A percentile compares a stretch with the other conserved stretches of the same genome.
These are phyloP conservation scores for Salvia sclarea DNA, from an alignment of 305 asterid species.

Conservation along the genomic window DNA sequence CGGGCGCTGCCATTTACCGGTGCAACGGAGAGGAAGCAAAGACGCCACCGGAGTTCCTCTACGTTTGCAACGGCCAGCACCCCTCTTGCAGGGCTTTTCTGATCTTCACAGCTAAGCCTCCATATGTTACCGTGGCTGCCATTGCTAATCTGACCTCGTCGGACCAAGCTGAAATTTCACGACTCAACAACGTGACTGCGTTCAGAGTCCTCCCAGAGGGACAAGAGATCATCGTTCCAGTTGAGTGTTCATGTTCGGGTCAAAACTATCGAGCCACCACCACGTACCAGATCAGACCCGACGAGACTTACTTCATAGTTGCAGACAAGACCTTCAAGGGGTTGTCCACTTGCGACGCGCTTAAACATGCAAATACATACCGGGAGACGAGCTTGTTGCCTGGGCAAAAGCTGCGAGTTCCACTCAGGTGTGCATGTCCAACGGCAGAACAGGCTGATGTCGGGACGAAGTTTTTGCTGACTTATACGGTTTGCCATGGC, in stretches of 20 bases:
- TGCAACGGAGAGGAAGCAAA: slow-evolving; percentile 31
- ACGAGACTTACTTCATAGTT: slow-evolving; percentile 41
- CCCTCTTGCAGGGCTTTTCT: slow-evolving; percentile 55
- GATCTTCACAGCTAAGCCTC: slow-evolving; percentile 49
- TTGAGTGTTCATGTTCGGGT: slow-evolving; percentile 54
- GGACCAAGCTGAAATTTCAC: slow-evolving; percentile 38
- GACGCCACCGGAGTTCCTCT: slow-evolving; percentile 33
- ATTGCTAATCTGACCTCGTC: slow-evolving; percentile 57
- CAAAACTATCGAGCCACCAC: slow-evolving; percentile 45
- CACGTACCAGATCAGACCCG: slow-evolving; percentile 30
- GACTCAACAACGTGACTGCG: slow-evolving; percentile 41
- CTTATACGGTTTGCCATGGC: slow-evolving; percentile 43
- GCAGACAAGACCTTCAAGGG: slow-evolving; percentile 62
- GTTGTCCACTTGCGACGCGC: slow-evolving; percentile 48
- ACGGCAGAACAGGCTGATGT: slow-evolving; percentile 40
- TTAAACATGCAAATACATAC: slow-evolving; percentile 30
- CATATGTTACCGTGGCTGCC: slow-evolving; percentile 44
- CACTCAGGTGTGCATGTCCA: slow-evolving; percentile 69
- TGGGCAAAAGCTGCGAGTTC: slow-evolving; percentile 45
- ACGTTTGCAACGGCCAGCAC: slow-evolving; percentile 45
- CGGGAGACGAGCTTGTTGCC: slow-evolving; percentile 23
- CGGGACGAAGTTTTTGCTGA: slow-evolving; percentile 45
- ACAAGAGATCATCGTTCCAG: slow-evolving; percentile 51
- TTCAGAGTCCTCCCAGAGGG: slow-evolving; percentile 37
- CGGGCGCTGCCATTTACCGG: slow-evolving; percentile 37